Evolutionary conservation across 495 filamentous ascomycete genomes (phyloP), one percentile per base, ranked within the genome.

Genomic region (Pyronema omphalodes): DNA sequence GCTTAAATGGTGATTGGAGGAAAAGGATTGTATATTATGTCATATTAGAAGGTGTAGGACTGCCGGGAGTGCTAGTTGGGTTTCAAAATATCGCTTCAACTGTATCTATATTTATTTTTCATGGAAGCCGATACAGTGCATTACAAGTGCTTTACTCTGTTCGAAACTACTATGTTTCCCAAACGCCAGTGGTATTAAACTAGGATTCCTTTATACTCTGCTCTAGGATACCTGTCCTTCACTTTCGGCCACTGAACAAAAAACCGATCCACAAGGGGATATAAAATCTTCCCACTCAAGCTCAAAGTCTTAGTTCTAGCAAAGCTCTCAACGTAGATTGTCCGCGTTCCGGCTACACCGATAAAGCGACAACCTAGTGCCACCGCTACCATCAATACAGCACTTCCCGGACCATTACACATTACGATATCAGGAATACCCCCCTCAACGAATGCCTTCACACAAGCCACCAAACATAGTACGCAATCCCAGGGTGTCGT

Each of bases 321-420:
- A 82, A 86, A 96, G 29, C 80, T 86, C 74, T 98, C 91, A 11
- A 94, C 74, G 64, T 88, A 96, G 17, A 96, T 73, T 6, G 76
- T 81, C 43, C 79, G 75, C 61, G 88, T 76, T 63, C 73, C 74
- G 37, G 69, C 72, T 40, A 61, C 34, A 6, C 62, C 61, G 18
- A 65, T 36, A 35, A 65, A 61, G 53, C 57, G 36, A 7, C 34
- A 51, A 5, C 37, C 56, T 34, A 46, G 33, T 9, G 11, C 40
- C 35, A 82, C 83, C 0, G 84, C 58, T 6, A 88, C 71, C 48
- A 95, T 72, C 41, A 94, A 78, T 37, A 93, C 82, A 11, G 78
- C 84, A 1, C 84, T 93, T 1, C 82, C 91, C 0, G 91, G 91
- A 0, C 91, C 91, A 67, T 98, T 94, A 37, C 79, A 83, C 14